Evolutionary conservation across 164 flowering plant species (phyloP).

Genomic region (Stephania yunnanensis): DNA sequence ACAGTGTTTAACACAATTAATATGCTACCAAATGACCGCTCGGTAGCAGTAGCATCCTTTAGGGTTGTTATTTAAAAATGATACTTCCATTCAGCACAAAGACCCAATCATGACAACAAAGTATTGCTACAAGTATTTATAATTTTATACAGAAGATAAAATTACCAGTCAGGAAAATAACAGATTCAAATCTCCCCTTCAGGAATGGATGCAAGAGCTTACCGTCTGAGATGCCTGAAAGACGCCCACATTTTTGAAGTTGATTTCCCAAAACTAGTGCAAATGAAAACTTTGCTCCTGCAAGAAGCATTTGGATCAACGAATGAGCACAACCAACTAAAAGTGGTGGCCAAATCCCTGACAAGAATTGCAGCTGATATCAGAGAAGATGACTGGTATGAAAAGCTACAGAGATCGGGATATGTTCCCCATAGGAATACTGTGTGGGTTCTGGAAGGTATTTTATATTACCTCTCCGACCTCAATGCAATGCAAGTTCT

Average conservation of each 20-base stretch:
- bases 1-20: too few species aligned
- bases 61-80: neutral
- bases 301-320: constrained; percentile 45
- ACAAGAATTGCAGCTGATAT: constrained; percentile 78
- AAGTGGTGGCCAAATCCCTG: constrained; percentile 61
- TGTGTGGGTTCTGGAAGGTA: constrained; percentile 87
- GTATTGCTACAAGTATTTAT: neutral
- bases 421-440: constrained; percentile 61
- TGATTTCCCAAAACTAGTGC: constrained; percentile 67
- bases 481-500: constrained; percentile 65
- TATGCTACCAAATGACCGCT: too few species aligned
- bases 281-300: constrained; percentile 58
- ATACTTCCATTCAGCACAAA: neutral
- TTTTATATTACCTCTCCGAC: constrained; percentile 64
- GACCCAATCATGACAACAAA: neutral
- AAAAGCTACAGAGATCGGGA: constrained; percentile 67
- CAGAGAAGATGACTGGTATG: constrained; percentile 58
- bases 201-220: constrained; percentile 93
- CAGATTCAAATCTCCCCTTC: constrained; percentile 1
- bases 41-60: neutral
- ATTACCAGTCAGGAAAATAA: neutral
- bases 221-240: constrained; percentile 66
- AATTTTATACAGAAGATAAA: neutral
- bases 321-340: constrained; percentile 31
- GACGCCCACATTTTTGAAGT: constrained; percentile 68